These are phyloP conservation scores for Salix purpurea DNA, from an alignment of 345 rosid species.

Conservation along the genomic window DNA sequence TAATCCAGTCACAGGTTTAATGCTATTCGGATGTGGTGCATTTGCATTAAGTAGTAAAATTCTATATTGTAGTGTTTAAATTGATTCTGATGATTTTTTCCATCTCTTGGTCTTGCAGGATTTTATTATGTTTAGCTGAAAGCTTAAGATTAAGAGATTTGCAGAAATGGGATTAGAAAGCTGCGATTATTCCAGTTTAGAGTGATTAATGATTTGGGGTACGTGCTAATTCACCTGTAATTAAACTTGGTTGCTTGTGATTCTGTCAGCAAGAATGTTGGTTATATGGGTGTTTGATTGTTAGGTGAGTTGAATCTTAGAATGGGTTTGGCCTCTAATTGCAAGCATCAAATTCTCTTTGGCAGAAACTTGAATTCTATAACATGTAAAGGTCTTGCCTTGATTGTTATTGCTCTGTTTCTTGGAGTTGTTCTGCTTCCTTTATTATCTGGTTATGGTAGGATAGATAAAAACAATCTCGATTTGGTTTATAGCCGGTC, in stretches of 20 bases:
- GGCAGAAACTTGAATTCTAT: conserved; percentile 33
- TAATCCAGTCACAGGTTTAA: background rate
- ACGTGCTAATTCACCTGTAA: background rate
- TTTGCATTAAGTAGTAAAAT: background rate
- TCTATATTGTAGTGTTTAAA: background rate
- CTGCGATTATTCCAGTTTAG: background rate
- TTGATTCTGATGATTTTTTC: background rate
- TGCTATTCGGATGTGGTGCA: background rate
- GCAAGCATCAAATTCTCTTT: conserved; percentile 5
- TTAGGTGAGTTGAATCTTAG: background rate
- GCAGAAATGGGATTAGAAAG: background rate
- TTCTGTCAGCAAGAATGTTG: background rate
- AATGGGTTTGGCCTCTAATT: conserved; percentile 6
- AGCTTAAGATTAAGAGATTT: background rate
- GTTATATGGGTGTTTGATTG: background rate
- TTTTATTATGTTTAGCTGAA: too few species aligned
- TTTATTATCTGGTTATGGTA: conserved; percentile 31
- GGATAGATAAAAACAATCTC: conserved; percentile 13
- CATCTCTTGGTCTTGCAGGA: background rate
- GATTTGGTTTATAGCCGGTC: conserved; percentile 21
- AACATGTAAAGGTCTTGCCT: conserved; percentile 54
- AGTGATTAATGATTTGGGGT: background rate
- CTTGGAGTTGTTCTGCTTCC: conserved; percentile 44
- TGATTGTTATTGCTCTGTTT: conserved; percentile 46
- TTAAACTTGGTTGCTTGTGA: background rate